phyloP scores from a whole-genome alignment of 805 yeast species.

The Saccharomyces eubayanus region DNA sequence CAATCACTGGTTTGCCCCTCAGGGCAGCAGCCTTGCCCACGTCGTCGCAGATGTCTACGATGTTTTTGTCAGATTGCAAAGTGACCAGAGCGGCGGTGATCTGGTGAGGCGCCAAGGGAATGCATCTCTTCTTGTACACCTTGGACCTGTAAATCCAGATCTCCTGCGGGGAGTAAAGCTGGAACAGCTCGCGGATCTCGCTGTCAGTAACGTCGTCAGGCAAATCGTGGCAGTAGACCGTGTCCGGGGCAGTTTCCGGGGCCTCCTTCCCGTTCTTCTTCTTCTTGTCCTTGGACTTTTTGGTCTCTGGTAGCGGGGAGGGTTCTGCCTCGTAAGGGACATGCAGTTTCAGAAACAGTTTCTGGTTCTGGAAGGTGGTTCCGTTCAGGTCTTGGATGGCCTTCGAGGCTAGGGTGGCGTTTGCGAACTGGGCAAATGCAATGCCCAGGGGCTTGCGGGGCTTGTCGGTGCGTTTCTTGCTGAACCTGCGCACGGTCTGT shows the following conservation, averaged over 20 bases:
- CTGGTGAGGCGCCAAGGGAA: slow-evolving; percentile 26
- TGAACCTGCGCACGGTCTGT: slow-evolving; percentile 42
- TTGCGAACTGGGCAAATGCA: slow-evolving; percentile 77
- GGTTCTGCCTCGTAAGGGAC: slow-evolving; percentile 34
- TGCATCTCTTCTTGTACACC: slow-evolving; percentile 16
- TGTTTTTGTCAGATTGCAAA: slow-evolving; percentile 35
- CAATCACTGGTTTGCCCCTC: slow-evolving; percentile 28
- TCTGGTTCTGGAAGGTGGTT: slow-evolving; percentile 40
- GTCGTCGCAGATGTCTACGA: slow-evolving; percentile 37
- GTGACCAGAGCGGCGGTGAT: slow-evolving; percentile 46
- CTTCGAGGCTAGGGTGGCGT: slow-evolving; percentile 49
- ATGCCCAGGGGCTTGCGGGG: slow-evolving; percentile 44
- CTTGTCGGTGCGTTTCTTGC: slow-evolving; percentile 28
- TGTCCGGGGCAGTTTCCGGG: slow-evolving; percentile 33
- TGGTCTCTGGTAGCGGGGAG: slow-evolving; percentile 9
- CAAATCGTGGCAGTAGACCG: slow-evolving; percentile 39
- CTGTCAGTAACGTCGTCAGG: slow-evolving; percentile 36
- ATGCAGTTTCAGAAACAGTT: slow-evolving; percentile 35
- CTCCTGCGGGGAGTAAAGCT: slow-evolving; percentile 39
- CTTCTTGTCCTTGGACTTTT: background rate
- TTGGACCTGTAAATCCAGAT: slow-evolving; percentile 40
- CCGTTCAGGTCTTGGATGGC: slow-evolving; percentile 65
- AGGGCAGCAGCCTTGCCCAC: slow-evolving; percentile 33
- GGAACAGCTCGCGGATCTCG: slow-evolving; percentile 39
- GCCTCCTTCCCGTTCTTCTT: background rate